A percentile compares a stretch with the other conserved stretches of the same genome.
phyloP scores from a whole-genome alignment of 805 yeast genomes.

The Hanseniaspora jakobsenii region DNA sequence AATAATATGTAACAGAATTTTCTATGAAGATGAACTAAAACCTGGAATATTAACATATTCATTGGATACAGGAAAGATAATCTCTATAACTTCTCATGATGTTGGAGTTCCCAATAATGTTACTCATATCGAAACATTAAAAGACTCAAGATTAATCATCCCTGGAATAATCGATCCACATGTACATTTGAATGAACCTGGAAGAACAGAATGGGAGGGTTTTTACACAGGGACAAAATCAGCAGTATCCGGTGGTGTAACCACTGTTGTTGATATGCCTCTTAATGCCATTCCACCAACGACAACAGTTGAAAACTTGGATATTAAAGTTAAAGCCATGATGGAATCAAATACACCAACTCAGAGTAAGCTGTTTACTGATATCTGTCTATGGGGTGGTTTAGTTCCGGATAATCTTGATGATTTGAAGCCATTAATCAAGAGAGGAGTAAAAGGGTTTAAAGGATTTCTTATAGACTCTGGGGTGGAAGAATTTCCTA shows the following conservation, averaged over 20 bases:
- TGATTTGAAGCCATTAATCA: conserved; percentile 60
- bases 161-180: conserved; percentile 93
- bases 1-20: conserved; percentile 47
- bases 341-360: too few relatives aligned
- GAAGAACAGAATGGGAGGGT: conserved; percentile 98
- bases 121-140: conserved; percentile 26
- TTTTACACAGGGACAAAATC: conserved; percentile 92
- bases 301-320: conserved; percentile 65
- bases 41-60: conserved; percentile 62
- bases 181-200: conserved; percentile 92
- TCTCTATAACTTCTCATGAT: conserved; percentile 33
- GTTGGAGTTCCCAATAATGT: conserved; percentile 32
- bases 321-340: conserved; percentile 55
- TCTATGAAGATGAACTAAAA: conserved; percentile 34
- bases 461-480: conserved; percentile 86
- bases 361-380: conserved; percentile 82
- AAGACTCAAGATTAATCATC: conserved; percentile 53
- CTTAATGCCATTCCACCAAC: conserved; percentile 93
- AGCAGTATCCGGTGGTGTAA: conserved; percentile 92
- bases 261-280: conserved; percentile 94
- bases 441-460: conserved; percentile 86
- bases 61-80: conserved; percentile 43
- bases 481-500: conserved; percentile 95
- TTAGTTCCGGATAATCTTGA: conserved; percentile 65
- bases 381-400: conserved; percentile 95